Evolutionary conservation across 2,329 filamentous ascomycete species (phyloP).

Genomic region (Pseudopyricularia javanii): DNA sequence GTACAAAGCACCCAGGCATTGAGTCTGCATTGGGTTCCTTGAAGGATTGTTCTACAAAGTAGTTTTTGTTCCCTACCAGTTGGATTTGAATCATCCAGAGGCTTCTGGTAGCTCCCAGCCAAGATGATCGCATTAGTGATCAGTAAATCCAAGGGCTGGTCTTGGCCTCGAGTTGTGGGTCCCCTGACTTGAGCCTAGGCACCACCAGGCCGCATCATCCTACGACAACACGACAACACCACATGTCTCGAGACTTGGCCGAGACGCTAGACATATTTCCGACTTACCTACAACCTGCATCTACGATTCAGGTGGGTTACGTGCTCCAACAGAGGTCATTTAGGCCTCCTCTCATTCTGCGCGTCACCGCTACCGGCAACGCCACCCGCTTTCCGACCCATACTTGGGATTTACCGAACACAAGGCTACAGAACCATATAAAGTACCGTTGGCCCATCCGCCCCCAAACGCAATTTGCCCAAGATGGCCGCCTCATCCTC

Average conservation of each 20-base stretch:
- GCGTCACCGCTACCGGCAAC: not conserved
- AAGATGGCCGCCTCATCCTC: slow-evolving; percentile 20
- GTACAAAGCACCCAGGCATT: too few species aligned
- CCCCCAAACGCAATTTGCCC: not conserved
- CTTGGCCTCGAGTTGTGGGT: not conserved
- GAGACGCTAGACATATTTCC: not conserved
- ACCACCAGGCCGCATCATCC: not conserved
- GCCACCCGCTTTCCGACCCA: not conserved
- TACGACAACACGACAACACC: not conserved
- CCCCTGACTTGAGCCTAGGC: not conserved
- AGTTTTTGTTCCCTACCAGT: too few species aligned
- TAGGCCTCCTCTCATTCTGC: not conserved
- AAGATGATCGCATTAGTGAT: not conserved
- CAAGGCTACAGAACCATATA: not conserved
- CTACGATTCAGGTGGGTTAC: too few species aligned
- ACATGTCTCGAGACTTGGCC: not conserved
- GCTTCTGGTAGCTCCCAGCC: not conserved
- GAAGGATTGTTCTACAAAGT: too few species aligned
- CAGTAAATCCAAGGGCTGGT: not conserved
- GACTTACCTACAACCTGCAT: not conserved
- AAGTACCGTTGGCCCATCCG: not conserved
- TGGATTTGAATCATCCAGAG: not conserved
- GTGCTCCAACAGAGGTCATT: not conserved
- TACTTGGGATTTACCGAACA: not conserved
- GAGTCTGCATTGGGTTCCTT: too few species aligned